Evolutionary conservation across 257 asterid genomes (phyloP).

Genomic region (Penstemon eatonii): DNA sequence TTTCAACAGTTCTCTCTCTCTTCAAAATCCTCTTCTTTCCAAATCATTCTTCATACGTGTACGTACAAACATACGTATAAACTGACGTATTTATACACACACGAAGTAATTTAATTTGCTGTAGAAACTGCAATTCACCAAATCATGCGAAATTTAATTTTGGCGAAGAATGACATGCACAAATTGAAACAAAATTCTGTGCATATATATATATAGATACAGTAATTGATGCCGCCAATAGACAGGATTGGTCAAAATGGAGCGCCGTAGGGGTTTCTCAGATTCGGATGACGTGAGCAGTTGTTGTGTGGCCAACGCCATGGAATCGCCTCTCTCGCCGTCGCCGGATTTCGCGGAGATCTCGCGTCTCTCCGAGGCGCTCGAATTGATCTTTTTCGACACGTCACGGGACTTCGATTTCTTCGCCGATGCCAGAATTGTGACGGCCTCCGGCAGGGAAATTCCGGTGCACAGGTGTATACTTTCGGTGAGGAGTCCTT

Average conservation of each 20-base stretch:
- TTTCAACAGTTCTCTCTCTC: constrained; percentile 27
- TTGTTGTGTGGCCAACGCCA: constrained; percentile 51
- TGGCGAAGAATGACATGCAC: constrained; percentile 22
- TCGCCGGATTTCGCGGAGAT: constrained; percentile 49
- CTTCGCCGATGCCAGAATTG: constrained; percentile 77
- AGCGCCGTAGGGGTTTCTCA: constrained; percentile 48
- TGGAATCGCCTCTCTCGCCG: constrained; percentile 35
- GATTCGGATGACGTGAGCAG: constrained; percentile 77
- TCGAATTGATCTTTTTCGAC: constrained; percentile 63
- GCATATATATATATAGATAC: constrained; percentile 8
- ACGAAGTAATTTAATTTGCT: background rate
- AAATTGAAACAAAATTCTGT: background rate
- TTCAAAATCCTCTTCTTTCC: background rate
- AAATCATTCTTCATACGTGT: background rate
- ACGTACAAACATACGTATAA: background rate
- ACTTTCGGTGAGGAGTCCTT: constrained; percentile 72
- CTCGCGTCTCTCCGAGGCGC: constrained; percentile 60
- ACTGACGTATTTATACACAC: background rate
- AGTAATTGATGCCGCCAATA: background rate
- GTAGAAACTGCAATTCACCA: background rate
- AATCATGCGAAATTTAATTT: constrained; percentile 2
- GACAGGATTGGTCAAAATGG: constrained; percentile 39
- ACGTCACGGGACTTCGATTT: constrained; percentile 59
- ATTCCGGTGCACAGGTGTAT: constrained; percentile 85
- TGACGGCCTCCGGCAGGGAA: constrained; percentile 57